Conservation (phyloP, 768 basidiomycete species). For the Xerocomellus intermedius region DNA sequence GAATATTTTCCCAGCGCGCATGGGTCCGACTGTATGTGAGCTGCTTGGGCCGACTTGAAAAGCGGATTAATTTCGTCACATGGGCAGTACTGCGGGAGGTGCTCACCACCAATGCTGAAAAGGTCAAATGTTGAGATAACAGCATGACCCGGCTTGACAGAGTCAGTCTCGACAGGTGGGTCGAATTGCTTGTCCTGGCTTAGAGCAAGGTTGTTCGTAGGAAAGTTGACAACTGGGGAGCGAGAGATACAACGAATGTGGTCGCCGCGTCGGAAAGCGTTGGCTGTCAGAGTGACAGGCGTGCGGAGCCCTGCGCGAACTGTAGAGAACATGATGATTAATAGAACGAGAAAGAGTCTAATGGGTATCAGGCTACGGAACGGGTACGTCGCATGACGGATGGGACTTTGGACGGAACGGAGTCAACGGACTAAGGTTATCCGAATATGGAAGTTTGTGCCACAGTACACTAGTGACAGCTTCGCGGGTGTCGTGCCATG, state of each 20-base stretch:
- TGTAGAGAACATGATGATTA: constrained; percentile 5
- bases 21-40: constrained; percentile 75
- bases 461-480: too few relatives aligned
- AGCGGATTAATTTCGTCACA: constrained; percentile 2
- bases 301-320: constrained; percentile 5
- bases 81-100: not conserved
- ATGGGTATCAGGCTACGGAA: not conserved
- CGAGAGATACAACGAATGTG: constrained; percentile 17
- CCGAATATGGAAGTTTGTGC: not conserved
- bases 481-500: too few relatives aligned
- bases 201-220: constrained; percentile 4
- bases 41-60: constrained; percentile 59
- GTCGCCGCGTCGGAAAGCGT: not conserved
- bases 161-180: constrained; percentile 6
- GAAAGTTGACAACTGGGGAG: not conserved
- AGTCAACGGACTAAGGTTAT: too few relatives aligned
- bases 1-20: constrained; percentile 91
- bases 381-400: not conserved
- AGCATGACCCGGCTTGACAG: constrained; percentile 65
- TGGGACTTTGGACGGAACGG: not conserved
- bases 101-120: constrained; percentile 84
- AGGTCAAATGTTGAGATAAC: constrained; percentile 93
- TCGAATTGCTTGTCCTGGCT: constrained; percentile 2
- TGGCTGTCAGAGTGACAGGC: not conserved
- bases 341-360: too few relatives aligned